These are phyloP conservation scores for Inonotus obliquus DNA, from an alignment of 1,284 basidiomycete species.

Conservation along the genomic window DNA sequence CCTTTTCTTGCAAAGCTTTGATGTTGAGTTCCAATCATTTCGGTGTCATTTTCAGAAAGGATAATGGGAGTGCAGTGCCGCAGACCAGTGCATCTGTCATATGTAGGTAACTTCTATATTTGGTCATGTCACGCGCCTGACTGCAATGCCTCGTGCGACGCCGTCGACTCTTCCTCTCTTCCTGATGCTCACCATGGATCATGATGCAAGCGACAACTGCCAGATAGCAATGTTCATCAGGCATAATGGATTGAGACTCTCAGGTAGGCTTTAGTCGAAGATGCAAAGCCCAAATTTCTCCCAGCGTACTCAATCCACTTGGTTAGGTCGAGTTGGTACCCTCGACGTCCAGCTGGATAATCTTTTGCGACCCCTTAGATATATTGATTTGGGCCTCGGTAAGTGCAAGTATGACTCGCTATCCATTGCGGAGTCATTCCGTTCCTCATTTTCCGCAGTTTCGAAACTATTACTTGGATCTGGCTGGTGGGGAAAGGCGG, in stretches of 20 bases:
- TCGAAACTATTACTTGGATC: slow-evolving; percentile 65
- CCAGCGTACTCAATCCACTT: slow-evolving; percentile 54
- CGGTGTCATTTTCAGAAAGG: slow-evolving; percentile 21
- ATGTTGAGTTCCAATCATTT: slow-evolving; percentile 86
- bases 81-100: slow-evolving; percentile 9
- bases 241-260: slow-evolving; percentile 63
- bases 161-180: not conserved
- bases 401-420: slow-evolving; percentile 68
- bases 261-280: slow-evolving; percentile 50
- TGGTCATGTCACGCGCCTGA: not conserved
- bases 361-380: slow-evolving; percentile 71
- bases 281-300: slow-evolving; percentile 40
- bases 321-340: slow-evolving; percentile 73
- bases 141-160: not conserved
- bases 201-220: slow-evolving; percentile 69
- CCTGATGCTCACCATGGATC: slow-evolving; percentile 42
- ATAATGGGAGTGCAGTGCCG: slow-evolving; percentile 14
- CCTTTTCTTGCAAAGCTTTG: slow-evolving; percentile 91
- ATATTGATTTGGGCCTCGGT: slow-evolving; percentile 53
- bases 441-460: too few relatives aligned
- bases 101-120: not conserved
- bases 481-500: slow-evolving; percentile 62
- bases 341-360: slow-evolving; percentile 72
- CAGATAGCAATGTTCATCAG: too few relatives aligned
- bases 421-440: slow-evolving; percentile 71